These are phyloP conservation scores for Russula compacta DNA, from an alignment of 768 basidiomycete species.

Conservation along the genomic window DNA sequence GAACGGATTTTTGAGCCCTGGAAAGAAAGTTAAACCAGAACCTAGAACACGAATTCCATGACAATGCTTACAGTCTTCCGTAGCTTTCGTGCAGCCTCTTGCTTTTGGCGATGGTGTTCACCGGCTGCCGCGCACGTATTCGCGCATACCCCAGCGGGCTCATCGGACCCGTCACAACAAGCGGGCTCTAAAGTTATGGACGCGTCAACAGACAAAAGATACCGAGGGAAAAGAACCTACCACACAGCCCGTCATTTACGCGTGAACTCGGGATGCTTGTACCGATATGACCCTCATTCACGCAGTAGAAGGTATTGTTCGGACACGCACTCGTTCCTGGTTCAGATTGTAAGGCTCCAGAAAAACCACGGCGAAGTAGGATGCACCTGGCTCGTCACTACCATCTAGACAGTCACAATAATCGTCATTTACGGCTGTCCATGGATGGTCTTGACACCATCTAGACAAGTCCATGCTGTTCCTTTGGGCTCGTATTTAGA, in stretches of 20 bases:
- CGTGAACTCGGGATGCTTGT: conserved; percentile 66
- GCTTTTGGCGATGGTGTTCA: conserved; percentile 52
- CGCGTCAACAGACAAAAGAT: conserved; percentile 15
- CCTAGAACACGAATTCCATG: background rate
- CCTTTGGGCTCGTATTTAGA: conserved; percentile 46
- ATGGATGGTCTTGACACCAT: conserved; percentile 72
- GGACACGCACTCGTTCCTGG: conserved; percentile 81
- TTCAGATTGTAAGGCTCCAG: conserved; percentile 1
- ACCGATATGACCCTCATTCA: conserved; percentile 83
- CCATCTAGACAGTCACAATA: conserved; percentile 92
- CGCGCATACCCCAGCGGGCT: conserved; percentile 67
- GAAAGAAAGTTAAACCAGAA: background rate
- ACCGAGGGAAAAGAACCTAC: conserved; percentile 36
- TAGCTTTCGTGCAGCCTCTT: conserved; percentile 67
- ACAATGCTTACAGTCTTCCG: conserved; percentile 58
- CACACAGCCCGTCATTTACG: conserved; percentile 91
- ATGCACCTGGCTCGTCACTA: conserved; percentile 86
- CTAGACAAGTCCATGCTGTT: conserved; percentile 64
- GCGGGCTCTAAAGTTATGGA: conserved; percentile 50
- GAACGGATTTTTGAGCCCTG: conserved; percentile 89
- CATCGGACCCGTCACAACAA: conserved; percentile 97
- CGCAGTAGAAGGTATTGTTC: conserved; percentile 70
- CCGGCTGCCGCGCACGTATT: conserved; percentile 75
- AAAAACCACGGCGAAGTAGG: background rate
- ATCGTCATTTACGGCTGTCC: conserved; percentile 84